Base-by-base conservation (phyloP, 2,329 filamentous ascomycete genomes). In the Mycosphaerella arachidis region DNA sequence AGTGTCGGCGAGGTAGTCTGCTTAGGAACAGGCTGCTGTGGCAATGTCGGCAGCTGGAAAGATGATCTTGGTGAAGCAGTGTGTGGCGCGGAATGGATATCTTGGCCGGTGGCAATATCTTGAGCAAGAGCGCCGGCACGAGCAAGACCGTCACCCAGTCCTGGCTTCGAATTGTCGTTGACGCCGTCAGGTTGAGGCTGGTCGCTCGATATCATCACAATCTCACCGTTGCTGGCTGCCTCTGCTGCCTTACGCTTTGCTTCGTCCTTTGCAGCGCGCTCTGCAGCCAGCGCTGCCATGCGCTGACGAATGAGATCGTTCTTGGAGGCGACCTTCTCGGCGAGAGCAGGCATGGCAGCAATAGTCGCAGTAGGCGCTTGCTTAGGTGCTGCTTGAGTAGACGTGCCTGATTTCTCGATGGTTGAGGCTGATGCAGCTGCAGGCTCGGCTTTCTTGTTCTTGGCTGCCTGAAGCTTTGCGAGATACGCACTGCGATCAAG, bases 301-400 rank as follows among this genome's bases (percentile, higher is more conserved):
- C 91, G 91, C 70, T 91, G 84, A 64, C 90, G 86, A 51, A 92
- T 81, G 33, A 92, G 76, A 60, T 90, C 90, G 61, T 90, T 96
- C 65, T 70, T 64, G 8, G 59, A 48, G 10, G 37, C 35, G n/a
- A 58, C 45, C 58, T 66, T 62, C 37, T 59, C 63, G n/a, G 58
- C 53, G 12, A 63, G 52, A 10, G 57, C 40, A 31, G 48, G 53
- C 8, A 46, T 35, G 30, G 43, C 33, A 16, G 63, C 33, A 4
- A 66, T 52, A 13, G 61, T 45, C 16, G 65, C 48, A 16, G 63
- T 58, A 59, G 53, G 20, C 24, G 33, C 30, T 48, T 43, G 16
- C 29, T 55, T 20, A 35, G 58, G 24, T 46, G 43, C 52, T 27
- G 59, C 24, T 2, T 43, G 29, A 31, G 50, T 35, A 46, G 51